Evolutionary conservation across 164 flowering plant genomes (phyloP), one percentile per base, ranked within the genome.

Genomic region (Magnolia changhungtana): DNA sequence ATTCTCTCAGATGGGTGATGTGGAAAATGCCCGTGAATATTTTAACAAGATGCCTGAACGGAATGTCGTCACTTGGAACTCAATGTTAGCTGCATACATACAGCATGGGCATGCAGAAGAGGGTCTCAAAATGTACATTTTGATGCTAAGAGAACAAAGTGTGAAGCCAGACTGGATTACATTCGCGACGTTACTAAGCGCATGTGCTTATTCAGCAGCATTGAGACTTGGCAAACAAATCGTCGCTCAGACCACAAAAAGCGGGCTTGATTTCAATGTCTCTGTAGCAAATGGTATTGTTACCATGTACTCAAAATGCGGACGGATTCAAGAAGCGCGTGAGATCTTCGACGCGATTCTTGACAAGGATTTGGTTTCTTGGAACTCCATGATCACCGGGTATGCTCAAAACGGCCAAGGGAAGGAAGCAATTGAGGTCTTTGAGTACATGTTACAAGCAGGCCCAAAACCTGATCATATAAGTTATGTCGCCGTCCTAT

Each of bases 301-400:
- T 45, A 82, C 88, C 29, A 74, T 87, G 84, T 86, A 87, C 77
- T 87, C 86, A 13, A 87, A 81, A 79, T 84, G 88, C 71, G 88
- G 90, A n/a, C 77, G 50, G 61, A 72, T 84, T 74, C 74, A 64
- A 64, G 86, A 85, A 63, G 90, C 89, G 10, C 75, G 55, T 7
- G 79, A 74, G n/a, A 69, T 80, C 50, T 88, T 88, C 75, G 76
- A 84, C 58, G 79, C 63, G 4, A 78, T 87, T 52, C 4, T 14
- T 73, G 65, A 37, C 18, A 87, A 83, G 77, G 78, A 87, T 80
- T 72, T 85, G 79, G 75, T 85, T 67, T 87, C 88, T n/a, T 87
- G 91, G 89, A 88, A 88, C 76, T 76, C 86, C 6, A 82, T 88
- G 86, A 87, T 87, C 79, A 75, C 82, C 23, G 89, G 84, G 64